Percentiles rank a stretch among this genome's conserved stretches.
phyloP scores from a whole-genome alignment of 345 rosid genomes.

The Clarkia xantiana region DNA sequence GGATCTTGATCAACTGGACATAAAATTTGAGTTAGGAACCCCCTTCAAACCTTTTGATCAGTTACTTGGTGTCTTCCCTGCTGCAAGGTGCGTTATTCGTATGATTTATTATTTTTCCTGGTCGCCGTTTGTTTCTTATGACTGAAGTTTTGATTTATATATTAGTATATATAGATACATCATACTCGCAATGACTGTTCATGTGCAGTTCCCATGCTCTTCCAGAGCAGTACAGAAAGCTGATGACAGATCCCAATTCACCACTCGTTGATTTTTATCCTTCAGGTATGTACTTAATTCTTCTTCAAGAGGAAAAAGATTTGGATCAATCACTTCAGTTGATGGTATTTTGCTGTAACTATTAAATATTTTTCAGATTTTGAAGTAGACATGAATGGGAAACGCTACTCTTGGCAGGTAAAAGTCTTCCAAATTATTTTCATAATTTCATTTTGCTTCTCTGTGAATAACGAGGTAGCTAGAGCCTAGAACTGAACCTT shows the following conservation, averaged over 20 bases:
- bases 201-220: constrained; percentile 82
- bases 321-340: too few relatives aligned
- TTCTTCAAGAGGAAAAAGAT: not conserved
- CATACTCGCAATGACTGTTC: constrained; percentile 8
- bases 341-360: not conserved
- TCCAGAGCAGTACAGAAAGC: constrained; percentile 54
- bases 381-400: constrained; percentile 89
- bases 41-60: constrained; percentile 93
- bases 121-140: too few relatives aligned
- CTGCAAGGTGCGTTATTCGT: constrained; percentile 72
- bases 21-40: constrained; percentile 55
- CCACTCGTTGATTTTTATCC: constrained; percentile 88
- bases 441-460: too few relatives aligned
- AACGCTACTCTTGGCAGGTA: constrained; percentile 55
- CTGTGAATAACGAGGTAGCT: too few relatives aligned
- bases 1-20: constrained; percentile 55
- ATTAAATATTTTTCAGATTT: constrained; percentile 36
- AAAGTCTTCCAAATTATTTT: too few relatives aligned
- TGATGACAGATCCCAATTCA: constrained; percentile 82
- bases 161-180: too few relatives aligned
- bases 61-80: constrained; percentile 86
- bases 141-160: not conserved
- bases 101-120: too few relatives aligned
- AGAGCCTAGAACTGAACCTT: not conserved
- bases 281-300: constrained; percentile 24